These are phyloP conservation scores for Cadophora sp. DNA, from an alignment of 2,329 filamentous ascomycete genomes.

Conservation along the genomic window DNA sequence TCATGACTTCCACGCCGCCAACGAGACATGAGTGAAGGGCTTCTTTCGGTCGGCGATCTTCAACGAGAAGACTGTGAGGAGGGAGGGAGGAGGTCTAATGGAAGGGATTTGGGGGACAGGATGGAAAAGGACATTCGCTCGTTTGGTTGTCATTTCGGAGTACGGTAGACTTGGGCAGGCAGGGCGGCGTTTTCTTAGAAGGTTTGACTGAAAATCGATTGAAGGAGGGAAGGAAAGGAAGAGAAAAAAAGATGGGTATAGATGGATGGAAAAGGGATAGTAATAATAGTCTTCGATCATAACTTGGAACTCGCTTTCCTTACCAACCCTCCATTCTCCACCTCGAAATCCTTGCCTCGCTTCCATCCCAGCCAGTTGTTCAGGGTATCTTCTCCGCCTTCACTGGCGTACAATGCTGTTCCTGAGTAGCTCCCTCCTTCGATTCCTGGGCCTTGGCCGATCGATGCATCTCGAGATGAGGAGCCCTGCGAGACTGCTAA, in stretches of 20 bases:
- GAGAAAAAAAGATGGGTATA: neutral
- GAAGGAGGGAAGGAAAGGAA: neutral
- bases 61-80: neutral
- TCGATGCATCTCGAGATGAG: conserved; percentile 45
- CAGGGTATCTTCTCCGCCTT: conserved; percentile 75
- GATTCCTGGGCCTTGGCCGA: conserved; percentile 68
- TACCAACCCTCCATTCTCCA: conserved; percentile 67
- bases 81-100: neutral
- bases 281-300: conserved; percentile 42
- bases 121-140: conserved; percentile 11
- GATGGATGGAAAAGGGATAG: neutral
- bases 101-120: neutral
- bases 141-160: neutral
- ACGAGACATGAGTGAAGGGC: neutral
- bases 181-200: conserved; percentile 9
- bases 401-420: conserved; percentile 65
- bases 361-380: conserved; percentile 80
- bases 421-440: conserved; percentile 72
- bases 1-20: neutral
- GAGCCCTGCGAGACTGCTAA: conserved; percentile 62
- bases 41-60: neutral
- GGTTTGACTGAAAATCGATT: neutral
- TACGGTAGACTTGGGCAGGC: conserved; percentile 13
- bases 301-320: conserved; percentile 53
- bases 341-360: conserved; percentile 73